These are phyloP conservation scores for Geopyxis carbonaria DNA, from an alignment of 495 filamentous ascomycete species.

Conservation along the genomic window DNA sequence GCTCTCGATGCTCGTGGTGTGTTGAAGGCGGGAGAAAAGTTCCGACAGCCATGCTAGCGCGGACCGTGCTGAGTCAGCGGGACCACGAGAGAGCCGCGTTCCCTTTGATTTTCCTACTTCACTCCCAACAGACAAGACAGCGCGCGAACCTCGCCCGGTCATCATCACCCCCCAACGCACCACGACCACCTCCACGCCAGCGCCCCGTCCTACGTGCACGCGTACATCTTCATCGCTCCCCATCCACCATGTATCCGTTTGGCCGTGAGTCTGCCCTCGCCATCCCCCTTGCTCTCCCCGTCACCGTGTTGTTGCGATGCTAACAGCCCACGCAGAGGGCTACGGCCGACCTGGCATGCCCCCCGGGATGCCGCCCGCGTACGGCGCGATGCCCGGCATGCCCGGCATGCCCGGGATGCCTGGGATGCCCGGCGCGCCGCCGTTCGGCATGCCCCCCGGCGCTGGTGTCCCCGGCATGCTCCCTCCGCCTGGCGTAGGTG, in stretches of 20 bases:
- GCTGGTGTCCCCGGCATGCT: slow-evolving; percentile 11
- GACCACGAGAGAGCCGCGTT: no score
- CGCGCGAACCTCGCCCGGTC: no score
- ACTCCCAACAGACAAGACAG: no score
- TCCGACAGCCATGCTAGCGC: no score
- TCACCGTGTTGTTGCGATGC: slow-evolving; percentile 1
- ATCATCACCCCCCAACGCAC: not conserved
- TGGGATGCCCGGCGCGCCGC: slow-evolving; percentile 38
- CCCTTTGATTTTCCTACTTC: no score
- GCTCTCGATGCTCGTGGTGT: no score
- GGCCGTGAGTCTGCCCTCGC: slow-evolving; percentile 22
- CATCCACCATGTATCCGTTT: slow-evolving; percentile 23
- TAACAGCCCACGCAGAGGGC: slow-evolving; percentile 13
- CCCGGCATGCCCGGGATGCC: slow-evolving; percentile 59
- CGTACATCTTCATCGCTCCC: no score
- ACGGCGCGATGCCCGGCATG: slow-evolving; percentile 10
- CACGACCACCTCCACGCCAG: slow-evolving; percentile 4
- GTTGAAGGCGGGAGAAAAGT: no score
- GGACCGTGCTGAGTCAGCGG: no score
- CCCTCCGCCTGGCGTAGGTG: slow-evolving; percentile 53
- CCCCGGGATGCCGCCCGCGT: slow-evolving; percentile 11
- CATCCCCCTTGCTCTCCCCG: not conserved
- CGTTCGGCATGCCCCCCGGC: slow-evolving; percentile 63
- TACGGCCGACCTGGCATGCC: slow-evolving; percentile 24
- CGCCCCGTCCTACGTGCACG: no score